Evolutionary conservation across 306 rosid genomes (phyloP), one percentile per base, ranked within the genome.

Genomic region (Vigna hirtella): DNA sequence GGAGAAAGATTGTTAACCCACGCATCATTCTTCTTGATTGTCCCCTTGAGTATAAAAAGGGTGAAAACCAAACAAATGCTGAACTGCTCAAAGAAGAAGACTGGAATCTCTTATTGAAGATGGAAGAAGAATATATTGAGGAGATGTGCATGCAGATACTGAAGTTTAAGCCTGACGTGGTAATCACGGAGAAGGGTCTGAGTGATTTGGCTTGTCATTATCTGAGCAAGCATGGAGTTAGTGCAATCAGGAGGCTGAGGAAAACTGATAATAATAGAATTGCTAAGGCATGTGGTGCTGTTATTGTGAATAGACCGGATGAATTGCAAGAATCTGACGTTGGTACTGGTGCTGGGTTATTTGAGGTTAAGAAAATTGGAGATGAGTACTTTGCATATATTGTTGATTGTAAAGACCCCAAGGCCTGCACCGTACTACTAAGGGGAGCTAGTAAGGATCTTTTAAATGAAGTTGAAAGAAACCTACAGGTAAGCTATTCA

Each of bases 121-220:
- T 93, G 89, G 98, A 93, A 86, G 98, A 93, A 80, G 97, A 93
- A 80, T 93, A 91, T 83, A 90, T 93, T 15, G 91, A 90, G 87
- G 91, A 86, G 73, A 89, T 93, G 15, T 93, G 98, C 8, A 87
- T 85, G 70, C 97, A 93, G 87, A 93, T 93, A 65, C 82, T 93
- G 84, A 93, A 87, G 79, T 93, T 93, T 79, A 93, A 90, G 77
- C 98, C 98, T 15, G 98, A 93, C 82, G 66, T 93, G 65, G 98
- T 93, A 40, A 84, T 93, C 66, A 93, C 98, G 14, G 98, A 93
- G 87, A 93, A 93, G 86, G 98, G 98, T 66, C 93, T 93, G 49
- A 93, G 98, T 85, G 98, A 93, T 81, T 86, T 93, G 96, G 97
- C 98, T 22, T 90, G 97, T 85, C 98, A 93, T 83, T 93, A 91